Evolutionary conservation across 208 protist genomes (phyloP), one percentile per base, ranked within the genome.

Genomic region (Trypanosoma brucei): DNA sequence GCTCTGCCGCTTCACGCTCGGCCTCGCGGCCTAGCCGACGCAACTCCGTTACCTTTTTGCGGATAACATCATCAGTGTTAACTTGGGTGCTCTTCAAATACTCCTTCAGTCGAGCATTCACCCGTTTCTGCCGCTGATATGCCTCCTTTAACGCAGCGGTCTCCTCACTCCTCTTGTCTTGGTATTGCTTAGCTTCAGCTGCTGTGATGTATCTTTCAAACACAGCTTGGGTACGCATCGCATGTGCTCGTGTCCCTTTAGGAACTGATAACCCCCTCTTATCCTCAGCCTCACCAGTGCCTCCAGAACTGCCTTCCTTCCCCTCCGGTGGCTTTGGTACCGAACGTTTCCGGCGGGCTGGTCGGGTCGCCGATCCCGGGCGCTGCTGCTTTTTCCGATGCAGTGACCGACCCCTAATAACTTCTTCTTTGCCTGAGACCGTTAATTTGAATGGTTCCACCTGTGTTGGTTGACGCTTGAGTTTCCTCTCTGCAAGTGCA

Each of bases 191-290:
- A 14, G 76, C 70, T 49, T 65, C 60, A 2, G 69, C 55, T 7
- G 65, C 55, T 51, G 75, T 49, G 22, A 91, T 65, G 67, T 91
- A 88, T 52, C 77, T 68, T 2, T 53, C 63, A 72, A 86, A 91
- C 34, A 92, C 77, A 8, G 79, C 73, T 64, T 90, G 68, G 1
- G 86, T 89, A 50, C 86, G 83, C 34, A 93, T 71, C 8, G 89
- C 86, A 59, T 95, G 85, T 1, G 84, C 79, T 2, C 82, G 81
- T 14, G 89, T 95, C 42, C 88, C 88, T 31, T 70, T 75, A 5
- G 84, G 83, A 13, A 76, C 52, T 39, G 60, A 44, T 39, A 55
- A 60, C 46, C 38, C 44, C 13, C 3, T 38, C 11, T 58, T 46
- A 36, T 39, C 40, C 30, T 55, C 35, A 22, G 22, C 0, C 22